Conservation (phyloP, 2,329 filamentous ascomycete species). For the Aspergillus hiratsukae region DNA sequence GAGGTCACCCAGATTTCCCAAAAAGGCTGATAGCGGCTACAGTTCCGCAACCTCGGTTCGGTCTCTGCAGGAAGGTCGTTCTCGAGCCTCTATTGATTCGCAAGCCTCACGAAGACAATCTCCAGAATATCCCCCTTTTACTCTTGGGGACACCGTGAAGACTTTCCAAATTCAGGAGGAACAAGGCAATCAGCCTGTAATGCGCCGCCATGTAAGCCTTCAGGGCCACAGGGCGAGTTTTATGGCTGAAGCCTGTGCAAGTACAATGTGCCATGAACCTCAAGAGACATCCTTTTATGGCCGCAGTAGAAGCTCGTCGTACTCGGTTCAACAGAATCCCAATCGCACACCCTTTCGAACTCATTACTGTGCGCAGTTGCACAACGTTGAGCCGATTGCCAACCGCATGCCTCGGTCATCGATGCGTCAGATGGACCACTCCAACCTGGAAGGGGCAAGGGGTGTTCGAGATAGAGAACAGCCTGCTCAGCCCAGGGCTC, state of each 20-base stretch:
- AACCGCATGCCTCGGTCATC: background rate
- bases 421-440: background rate
- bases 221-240: constrained; percentile 10
- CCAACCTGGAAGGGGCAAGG: background rate
- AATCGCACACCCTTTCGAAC: constrained; percentile 3
- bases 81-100: constrained; percentile 24
- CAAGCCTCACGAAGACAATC: constrained; percentile 15
- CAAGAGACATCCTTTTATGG: constrained; percentile 1
- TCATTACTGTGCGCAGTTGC: constrained; percentile 12
- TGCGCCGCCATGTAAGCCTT: constrained; percentile 18
- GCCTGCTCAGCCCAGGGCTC: background rate
- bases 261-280: constrained; percentile 13
- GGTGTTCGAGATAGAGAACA: background rate
- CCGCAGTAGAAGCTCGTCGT: constrained; percentile 12
- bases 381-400: constrained; percentile 5
- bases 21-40: constrained; percentile 37
- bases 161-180: constrained; percentile 4
- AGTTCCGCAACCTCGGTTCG: constrained; percentile 33
- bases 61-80: constrained; percentile 22
- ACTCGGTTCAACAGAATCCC: background rate
- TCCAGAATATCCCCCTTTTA: constrained; percentile 10
- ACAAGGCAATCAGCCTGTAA: constrained; percentile 5
- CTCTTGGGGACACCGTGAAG: constrained; percentile 11
- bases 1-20: constrained; percentile 20
- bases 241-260: constrained; percentile 11